Evolutionary conservation across 305 asterid genomes (phyloP), one percentile per base, ranked within the genome.

Genomic region (Fraxinus dipetala): DNA sequence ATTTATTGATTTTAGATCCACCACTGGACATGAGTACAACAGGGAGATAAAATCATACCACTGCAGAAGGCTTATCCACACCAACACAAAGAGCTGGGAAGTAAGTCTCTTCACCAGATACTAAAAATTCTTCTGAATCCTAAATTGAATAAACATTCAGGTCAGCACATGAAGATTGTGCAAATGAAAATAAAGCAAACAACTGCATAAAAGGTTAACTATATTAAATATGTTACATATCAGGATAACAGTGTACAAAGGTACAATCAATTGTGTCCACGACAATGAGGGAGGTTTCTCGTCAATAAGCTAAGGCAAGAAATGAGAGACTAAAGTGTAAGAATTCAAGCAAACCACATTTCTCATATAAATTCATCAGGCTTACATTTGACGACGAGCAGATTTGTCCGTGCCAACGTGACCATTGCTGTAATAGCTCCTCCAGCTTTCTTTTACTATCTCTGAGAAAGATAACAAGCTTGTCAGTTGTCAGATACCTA

Each of bases 71-170:
- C 84, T 92, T 91, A 87, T 91, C 93, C 86, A 82, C 76, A 79
- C 98, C 98, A 87, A 93, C 91, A 72, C 84, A 85, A 83, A 96
- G 93, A 84, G 98, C 98, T 77, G 98, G 99, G 81, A 86, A 96
- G 87, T 88, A 93, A 16, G 94, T 94, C 86, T 90, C 93, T 87
- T 94, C 97, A 78, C 99, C 99, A 69, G 97, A 93, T 88, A 88
- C 98, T 69, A 91, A 79, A 80, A 78, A 86, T 28, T 82, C 81
- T 59, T 87, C 81, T 72, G 96, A 82, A 82, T 91, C 98, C 99
- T 93, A 93, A 83, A 82, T 86, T 67, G 59, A 45, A 84, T 65
- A 82, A 38, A 84, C 59, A 32, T 56, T 70, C 76, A 75, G 78
- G 78, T 80, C 78, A 82, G 86, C 84, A 31, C 31, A 7, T 2